Percentiles rank a stretch among this genome's conserved stretches.
Conservation (phyloP, 176 grass and related monocot genomes). For the Typha latifolia region DNA sequence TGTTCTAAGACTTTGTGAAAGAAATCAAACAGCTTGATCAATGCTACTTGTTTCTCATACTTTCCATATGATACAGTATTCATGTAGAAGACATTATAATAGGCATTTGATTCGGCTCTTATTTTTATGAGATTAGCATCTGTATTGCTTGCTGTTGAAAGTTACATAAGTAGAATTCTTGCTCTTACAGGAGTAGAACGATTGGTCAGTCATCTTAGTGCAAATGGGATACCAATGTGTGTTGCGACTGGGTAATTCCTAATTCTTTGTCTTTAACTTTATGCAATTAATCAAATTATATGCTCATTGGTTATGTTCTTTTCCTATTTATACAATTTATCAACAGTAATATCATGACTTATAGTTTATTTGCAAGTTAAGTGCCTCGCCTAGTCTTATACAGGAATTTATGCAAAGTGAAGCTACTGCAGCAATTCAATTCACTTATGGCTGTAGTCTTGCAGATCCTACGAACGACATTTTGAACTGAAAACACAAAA, state of each 20-base stretch:
- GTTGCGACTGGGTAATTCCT: constrained; percentile 67
- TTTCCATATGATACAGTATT: no score
- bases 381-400: background rate
- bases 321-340: background rate
- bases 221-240: constrained; percentile 59
- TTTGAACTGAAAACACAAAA: constrained; percentile 86
- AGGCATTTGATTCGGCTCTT: no score
- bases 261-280: background rate
- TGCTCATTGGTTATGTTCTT: background rate
- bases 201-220: constrained; percentile 67
- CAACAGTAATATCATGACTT: no score
- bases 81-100: no score
- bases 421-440: background rate
- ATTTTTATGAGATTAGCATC: no score
- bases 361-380: no score
- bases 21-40: no score
- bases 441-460: constrained; percentile 3
- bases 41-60: no score
- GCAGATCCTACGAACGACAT: constrained; percentile 74
- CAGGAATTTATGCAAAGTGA: background rate
- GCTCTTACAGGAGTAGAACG: constrained; percentile 47
- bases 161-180: background rate
- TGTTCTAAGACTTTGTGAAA: no score
- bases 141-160: no score
- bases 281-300: background rate